phyloP scores from a whole-genome alignment of 148 eudicot species.

The Linanthus parryae region DNA sequence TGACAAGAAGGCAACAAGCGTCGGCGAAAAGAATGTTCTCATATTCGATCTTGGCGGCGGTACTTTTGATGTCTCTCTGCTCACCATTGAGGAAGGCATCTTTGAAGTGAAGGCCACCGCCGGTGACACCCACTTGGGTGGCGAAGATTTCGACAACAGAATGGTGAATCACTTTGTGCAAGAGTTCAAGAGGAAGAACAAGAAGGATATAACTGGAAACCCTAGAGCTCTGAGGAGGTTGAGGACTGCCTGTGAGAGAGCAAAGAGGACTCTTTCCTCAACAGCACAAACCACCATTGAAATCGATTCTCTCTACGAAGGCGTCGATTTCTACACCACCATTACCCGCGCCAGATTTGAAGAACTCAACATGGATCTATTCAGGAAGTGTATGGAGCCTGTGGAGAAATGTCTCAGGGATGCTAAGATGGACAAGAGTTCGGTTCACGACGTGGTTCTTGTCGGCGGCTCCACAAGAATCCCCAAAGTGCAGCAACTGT shows the following conservation, averaged over 20 bases:
- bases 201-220: slow-evolving; percentile 40
- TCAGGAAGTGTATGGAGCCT: slow-evolving; percentile 44
- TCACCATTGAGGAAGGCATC: slow-evolving; percentile 43
- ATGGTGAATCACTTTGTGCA: slow-evolving; percentile 40
- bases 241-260: slow-evolving; percentile 42
- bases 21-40: slow-evolving; percentile 40
- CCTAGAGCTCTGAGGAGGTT: slow-evolving; percentile 40
- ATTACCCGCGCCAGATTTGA: slow-evolving; percentile 42
- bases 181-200: slow-evolving; percentile 42
- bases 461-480: slow-evolving; percentile 44
- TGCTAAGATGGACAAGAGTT: slow-evolving; percentile 38
- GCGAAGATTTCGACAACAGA: slow-evolving; percentile 36
- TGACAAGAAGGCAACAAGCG: slow-evolving; percentile 43
- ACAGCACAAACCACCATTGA: slow-evolving; percentile 44
- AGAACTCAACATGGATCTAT: slow-evolving; percentile 40
- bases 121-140: slow-evolving; percentile 43
- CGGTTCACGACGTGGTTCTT: slow-evolving; percentile 36
- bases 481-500: slow-evolving; percentile 36
- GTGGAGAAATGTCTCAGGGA: slow-evolving; percentile 46
- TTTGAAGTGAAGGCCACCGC: slow-evolving; percentile 48
- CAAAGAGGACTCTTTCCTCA: slow-evolving; percentile 41
- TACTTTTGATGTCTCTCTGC: slow-evolving; percentile 39
- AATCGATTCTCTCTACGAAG: slow-evolving; percentile 38
- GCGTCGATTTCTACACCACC: slow-evolving; percentile 41
- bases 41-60: slow-evolving; percentile 44